Base-by-base conservation (phyloP, 371 early-diverging fungal genomes). In the Zopfochytrium polystomum region DNA sequence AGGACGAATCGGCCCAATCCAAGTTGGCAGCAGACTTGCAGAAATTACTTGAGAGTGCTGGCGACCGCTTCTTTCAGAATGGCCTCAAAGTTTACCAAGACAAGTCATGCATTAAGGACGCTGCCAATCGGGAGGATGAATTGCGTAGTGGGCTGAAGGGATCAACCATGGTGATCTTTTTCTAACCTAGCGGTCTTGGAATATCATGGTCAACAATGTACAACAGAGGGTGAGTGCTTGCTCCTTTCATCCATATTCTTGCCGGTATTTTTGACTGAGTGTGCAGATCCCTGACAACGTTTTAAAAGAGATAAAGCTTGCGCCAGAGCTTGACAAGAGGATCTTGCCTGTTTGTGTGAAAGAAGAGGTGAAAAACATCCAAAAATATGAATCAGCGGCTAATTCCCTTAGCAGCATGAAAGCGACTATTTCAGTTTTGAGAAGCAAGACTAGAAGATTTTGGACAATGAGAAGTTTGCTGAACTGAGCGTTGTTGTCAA, bases 401-500 rank as follows among this genome's bases (percentile, higher is more conserved):
- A n/a, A n/a, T n/a, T 49, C 25, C 25, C 13, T 48, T 6, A 48
- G 20, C 48, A 48, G 6, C 6, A 11, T 0, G 7, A 30, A 52
- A 23, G 18, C 31, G 22, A 20, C 11, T 20, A 25, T 20, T n/a
- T 1, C 11, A 15, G 47, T 7, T 1, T 7, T 47, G 47, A 15
- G 13, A 20, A 55, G 55, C 38, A 34, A 35, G 42, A 27, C 18
- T 55, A 38, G n/a, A 43, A 55, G 43, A 34, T 43, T 1, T 55
- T 34, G 55, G 42, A 9, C n/a, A 23, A 22, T 20, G 26, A 55
- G 11, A 55, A 38, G 18, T 43, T 43, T 23, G 11, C 7, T 33
- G 55, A 55, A 18, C 34, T 22, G 38, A 25, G 23, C 11, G 33
- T n/a, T n/a, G n/a, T n/a, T n/a, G n/a, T 55, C 55, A 46, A 55